phyloP scores from a whole-genome alignment of 2,329 filamentous ascomycete genomes.

The Chaetomium strumarium region DNA sequence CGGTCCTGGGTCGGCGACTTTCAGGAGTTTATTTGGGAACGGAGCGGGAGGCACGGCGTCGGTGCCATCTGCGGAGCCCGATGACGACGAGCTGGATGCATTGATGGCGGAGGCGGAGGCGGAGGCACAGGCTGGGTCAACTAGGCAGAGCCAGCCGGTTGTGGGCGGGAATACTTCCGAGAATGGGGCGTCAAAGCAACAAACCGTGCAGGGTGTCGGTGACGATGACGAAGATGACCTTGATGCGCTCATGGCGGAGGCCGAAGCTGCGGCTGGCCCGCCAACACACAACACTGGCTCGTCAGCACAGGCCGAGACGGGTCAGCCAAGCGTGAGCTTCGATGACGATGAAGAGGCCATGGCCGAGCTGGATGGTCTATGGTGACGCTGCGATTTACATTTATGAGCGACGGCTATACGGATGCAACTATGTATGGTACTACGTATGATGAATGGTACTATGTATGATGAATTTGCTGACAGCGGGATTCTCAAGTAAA shows the following conservation, averaged over 20 bases:
- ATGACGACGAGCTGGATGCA: conserved; percentile 33
- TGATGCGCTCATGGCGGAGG: conserved; percentile 31
- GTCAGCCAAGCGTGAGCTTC: conserved; percentile 32
- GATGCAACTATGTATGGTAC: too few species aligned
- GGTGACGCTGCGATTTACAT: conserved; percentile 30
- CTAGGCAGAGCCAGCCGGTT: conserved; percentile 12
- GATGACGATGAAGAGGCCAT: conserved; percentile 63
- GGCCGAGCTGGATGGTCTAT: conserved; percentile 55
- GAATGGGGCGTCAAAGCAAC: conserved; percentile 9
- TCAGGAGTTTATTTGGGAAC: conserved; percentile 11
- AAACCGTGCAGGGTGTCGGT: not conserved
- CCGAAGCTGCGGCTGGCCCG: not conserved
- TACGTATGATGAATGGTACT: not conserved
- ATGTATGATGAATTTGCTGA: not conserved
- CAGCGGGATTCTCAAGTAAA: too few species aligned
- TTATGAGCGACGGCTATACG: not conserved
- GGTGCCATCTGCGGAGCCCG: conserved; percentile 16
- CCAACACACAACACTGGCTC: not conserved
- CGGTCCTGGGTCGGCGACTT: not conserved
- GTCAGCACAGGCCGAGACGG: not conserved
- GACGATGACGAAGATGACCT: conserved; percentile 30
- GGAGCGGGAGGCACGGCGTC: conserved; percentile 11
- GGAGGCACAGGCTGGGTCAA: conserved; percentile 11
- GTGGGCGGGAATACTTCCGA: conserved; percentile 16
- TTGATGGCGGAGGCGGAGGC: conserved; percentile 31